These are phyloP conservation scores for Macrolepiota albuminosa DNA, from an alignment of 768 basidiomycete genomes.

Conservation along the genomic window DNA sequence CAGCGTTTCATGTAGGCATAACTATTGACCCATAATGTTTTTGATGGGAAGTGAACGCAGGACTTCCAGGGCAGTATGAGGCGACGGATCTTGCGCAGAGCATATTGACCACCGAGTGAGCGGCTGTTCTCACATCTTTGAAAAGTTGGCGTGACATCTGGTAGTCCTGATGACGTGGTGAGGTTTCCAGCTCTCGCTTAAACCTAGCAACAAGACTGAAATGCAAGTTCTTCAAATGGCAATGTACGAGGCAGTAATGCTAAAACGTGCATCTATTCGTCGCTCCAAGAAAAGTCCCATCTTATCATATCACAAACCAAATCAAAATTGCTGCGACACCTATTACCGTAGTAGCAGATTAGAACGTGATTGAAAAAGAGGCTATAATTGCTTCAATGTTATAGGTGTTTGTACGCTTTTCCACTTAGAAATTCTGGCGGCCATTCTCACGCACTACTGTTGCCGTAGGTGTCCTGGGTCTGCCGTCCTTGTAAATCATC, in stretches of 20 bases:
- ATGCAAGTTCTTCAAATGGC: neutral
- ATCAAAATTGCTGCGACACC: conserved; percentile 5
- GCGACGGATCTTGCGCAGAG: conserved; percentile 1
- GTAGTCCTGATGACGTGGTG: conserved; percentile 7
- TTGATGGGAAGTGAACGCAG: conserved; percentile 3
- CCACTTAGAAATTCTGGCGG: no score
- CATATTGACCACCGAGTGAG: neutral
- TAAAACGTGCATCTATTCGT: conserved; percentile 9
- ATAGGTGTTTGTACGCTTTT: neutral
- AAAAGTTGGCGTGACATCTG: conserved; percentile 6
- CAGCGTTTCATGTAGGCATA: neutral
- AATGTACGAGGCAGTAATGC: conserved; percentile 12
- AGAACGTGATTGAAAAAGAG: neutral
- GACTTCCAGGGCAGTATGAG: conserved; percentile 12
- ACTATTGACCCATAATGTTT: no score
- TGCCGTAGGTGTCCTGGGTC: no score
- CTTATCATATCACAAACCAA: conserved; percentile 8
- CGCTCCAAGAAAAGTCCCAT: conserved; percentile 5
- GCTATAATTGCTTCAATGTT: conserved; percentile 9
- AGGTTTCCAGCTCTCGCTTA: conserved; percentile 11
- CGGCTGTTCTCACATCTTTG: conserved; percentile 4
- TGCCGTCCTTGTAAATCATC: no score
- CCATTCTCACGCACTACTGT: no score
- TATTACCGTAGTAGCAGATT: neutral
- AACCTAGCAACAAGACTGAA: conserved; percentile 9